Percentiles rank a stretch among this genome's conserved stretches.
phyloP scores from a whole-genome alignment of 129 eudicot species.

The carrot (Daucus carota) region DNA sequence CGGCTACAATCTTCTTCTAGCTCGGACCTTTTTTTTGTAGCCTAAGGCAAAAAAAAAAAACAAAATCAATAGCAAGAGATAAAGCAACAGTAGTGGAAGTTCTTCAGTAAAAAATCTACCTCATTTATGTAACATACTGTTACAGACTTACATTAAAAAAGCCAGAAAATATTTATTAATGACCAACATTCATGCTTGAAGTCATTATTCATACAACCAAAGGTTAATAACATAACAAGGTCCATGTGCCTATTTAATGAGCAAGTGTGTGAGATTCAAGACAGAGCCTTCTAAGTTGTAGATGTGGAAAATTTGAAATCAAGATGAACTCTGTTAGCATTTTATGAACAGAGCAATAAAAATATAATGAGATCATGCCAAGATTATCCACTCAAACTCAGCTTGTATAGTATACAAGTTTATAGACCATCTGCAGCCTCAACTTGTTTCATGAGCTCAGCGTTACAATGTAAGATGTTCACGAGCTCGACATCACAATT shows the following conservation, averaged over 20 bases:
- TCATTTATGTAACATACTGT: not conserved
- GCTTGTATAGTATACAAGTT: not conserved
- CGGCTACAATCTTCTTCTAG: constrained; percentile 51
- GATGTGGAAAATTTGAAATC: not conserved
- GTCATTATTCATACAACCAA: not conserved
- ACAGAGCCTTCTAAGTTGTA: not conserved
- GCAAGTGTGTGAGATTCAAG: not conserved
- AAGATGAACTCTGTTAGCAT: not conserved
- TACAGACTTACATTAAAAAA: not conserved
- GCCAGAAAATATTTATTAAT: not conserved
- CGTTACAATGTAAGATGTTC: not conserved
- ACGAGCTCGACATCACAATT: not conserved
- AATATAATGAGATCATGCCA: not conserved
- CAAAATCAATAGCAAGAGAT: not conserved
- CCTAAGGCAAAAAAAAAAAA: constrained; percentile 31
- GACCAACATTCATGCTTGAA: not conserved
- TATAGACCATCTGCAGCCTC: not conserved
- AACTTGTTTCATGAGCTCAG: not conserved
- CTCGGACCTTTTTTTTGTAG: constrained; percentile 56
- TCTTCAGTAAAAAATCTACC: not conserved
- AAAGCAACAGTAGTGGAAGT: not conserved
- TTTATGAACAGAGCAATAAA: not conserved
- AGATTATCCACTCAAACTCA: not conserved
- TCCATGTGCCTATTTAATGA: not conserved
- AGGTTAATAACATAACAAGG: not conserved